Conservation (phyloP, 345 rosid species). For the Ceriops zippeliana region DNA sequence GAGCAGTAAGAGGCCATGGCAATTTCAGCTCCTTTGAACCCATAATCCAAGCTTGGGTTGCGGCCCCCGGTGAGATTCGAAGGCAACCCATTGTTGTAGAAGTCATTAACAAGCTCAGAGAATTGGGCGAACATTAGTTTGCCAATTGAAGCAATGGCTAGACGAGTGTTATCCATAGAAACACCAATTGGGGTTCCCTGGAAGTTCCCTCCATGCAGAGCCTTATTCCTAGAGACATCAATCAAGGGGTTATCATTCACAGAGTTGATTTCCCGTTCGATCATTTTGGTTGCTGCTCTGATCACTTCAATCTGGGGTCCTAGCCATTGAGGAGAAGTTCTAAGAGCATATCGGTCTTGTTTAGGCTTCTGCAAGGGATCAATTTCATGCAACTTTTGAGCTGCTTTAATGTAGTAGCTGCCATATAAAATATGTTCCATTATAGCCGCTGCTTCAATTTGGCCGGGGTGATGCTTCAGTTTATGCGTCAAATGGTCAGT, state of each 20-base stretch:
- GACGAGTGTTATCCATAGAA: slow-evolving; percentile 34
- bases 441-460: slow-evolving; percentile 34
- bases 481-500: slow-evolving; percentile 33
- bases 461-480: slow-evolving; percentile 37
- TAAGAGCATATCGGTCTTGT: slow-evolving; percentile 30
- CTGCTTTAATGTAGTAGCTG: slow-evolving; percentile 27
- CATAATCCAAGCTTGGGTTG: slow-evolving; percentile 37
- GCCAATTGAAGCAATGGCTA: slow-evolving; percentile 30
- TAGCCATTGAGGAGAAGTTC: slow-evolving; percentile 35
- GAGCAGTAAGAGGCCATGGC: slow-evolving; percentile 40
- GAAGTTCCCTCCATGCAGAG: slow-evolving; percentile 32
- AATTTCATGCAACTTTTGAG: slow-evolving; percentile 23
- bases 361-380: slow-evolving; percentile 35
- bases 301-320: slow-evolving; percentile 34
- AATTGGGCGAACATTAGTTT: slow-evolving; percentile 35
- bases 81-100: slow-evolving; percentile 32
- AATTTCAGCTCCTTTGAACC: slow-evolving; percentile 37
- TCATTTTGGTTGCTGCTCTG: slow-evolving; percentile 29
- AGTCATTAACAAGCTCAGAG: slow-evolving; percentile 34
- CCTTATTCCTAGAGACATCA: slow-evolving; percentile 28
- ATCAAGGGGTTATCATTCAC: slow-evolving; percentile 36
- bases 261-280: slow-evolving; percentile 33
- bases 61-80: slow-evolving; percentile 32
- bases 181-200: slow-evolving; percentile 38
- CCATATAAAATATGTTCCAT: slow-evolving; percentile 37